Conservation (phyloP, 2,329 filamentous ascomycete species). For the Periconia digitata region DNA sequence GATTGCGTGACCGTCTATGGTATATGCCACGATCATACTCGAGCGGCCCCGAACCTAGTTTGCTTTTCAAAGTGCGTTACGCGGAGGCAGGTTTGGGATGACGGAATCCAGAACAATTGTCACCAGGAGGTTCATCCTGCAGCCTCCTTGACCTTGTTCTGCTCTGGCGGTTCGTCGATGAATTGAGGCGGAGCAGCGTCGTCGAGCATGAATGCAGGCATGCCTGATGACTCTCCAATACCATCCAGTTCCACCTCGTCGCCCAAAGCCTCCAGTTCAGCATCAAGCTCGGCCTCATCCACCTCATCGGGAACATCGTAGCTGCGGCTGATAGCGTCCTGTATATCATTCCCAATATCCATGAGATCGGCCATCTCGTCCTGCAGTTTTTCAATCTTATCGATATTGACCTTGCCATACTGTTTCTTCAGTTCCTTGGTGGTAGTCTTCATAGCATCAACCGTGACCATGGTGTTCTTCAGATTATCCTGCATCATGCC, state of each 20-base stretch:
- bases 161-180: conserved; percentile 83
- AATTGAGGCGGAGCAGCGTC: conserved; percentile 82
- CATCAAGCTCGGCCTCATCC: conserved; percentile 93
- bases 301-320: conserved; percentile 98
- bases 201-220: conserved; percentile 88
- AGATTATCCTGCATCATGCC: conserved; percentile 98
- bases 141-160: conserved; percentile 77
- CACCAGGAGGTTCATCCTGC: conserved; percentile 51
- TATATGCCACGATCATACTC: too few species aligned
- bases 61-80: not conserved
- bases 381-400: conserved; percentile 96
- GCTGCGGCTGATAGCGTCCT: conserved; percentile 85
- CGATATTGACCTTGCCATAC: conserved; percentile 96
- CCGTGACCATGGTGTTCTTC: conserved; percentile 97
- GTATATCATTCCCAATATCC: conserved; percentile 97
- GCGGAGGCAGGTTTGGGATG: not conserved
- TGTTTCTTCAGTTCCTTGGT: conserved; percentile 91
- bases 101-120: not conserved
- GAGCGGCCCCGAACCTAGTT: too few species aligned
- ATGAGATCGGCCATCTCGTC: conserved; percentile 99
- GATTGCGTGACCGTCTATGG: too few species aligned
- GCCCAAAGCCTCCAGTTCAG: conserved; percentile 90
- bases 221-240: conserved; percentile 58
- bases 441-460: conserved; percentile 95
- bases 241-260: conserved; percentile 90